phyloP scores from a whole-genome alignment of 2,329 filamentous ascomycete genomes.

The Parascedosporium putredinis region DNA sequence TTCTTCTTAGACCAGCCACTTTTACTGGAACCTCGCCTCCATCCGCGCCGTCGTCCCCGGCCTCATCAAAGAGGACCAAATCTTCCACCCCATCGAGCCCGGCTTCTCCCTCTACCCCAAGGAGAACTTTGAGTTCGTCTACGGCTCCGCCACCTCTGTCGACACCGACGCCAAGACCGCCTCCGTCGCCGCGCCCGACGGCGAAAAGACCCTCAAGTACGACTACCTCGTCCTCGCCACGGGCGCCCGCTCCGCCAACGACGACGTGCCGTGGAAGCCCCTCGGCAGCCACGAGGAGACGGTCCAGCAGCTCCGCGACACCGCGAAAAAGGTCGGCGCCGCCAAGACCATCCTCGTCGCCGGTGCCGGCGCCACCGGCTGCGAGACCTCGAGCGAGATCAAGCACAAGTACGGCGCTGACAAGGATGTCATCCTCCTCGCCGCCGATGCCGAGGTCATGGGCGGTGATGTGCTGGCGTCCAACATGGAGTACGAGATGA shows the following conservation, averaged over 20 bases:
- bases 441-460: constrained; percentile 29
- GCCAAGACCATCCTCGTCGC: constrained; percentile 45
- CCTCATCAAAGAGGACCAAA: constrained; percentile 35
- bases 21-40: constrained; percentile 49
- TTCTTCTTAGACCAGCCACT: constrained; percentile 37
- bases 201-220: constrained; percentile 29
- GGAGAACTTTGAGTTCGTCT: constrained; percentile 38
- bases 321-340: constrained; percentile 28
- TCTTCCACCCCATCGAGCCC: constrained; percentile 37
- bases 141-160: constrained; percentile 35
- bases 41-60: constrained; percentile 44
- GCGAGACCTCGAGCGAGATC: constrained; percentile 46
- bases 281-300: constrained; percentile 35
- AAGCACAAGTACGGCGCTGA: constrained; percentile 34
- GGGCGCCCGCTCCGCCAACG: constrained; percentile 32
- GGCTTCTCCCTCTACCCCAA: constrained; percentile 40
- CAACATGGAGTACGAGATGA: constrained; percentile 37
- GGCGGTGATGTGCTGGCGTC: constrained; percentile 31
- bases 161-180: constrained; percentile 30
- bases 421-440: constrained; percentile 39
- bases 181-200: constrained; percentile 22
- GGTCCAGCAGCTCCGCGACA: constrained; percentile 26
- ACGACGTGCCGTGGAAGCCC: constrained; percentile 42
- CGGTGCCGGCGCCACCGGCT: constrained; percentile 45
- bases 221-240: constrained; percentile 50